Evolutionary conservation across 495 filamentous ascomycete genomes (phyloP), one percentile per base, ranked within the genome.

Genomic region (Hypoxylon fuscum): DNA sequence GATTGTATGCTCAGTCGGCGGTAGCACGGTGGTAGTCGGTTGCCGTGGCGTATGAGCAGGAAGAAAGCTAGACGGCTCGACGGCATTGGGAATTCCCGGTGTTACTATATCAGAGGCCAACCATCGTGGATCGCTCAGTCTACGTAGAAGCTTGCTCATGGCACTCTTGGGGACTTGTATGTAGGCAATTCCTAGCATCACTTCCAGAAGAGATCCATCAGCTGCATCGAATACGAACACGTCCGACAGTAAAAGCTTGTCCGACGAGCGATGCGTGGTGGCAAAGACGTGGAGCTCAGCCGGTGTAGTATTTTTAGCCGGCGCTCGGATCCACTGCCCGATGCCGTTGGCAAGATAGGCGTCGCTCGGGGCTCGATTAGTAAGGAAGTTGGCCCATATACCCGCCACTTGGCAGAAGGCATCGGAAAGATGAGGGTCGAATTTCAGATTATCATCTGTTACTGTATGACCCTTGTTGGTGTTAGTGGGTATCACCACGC

Each of bases 381-480:
- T 80, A 76, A 85, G 79, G 47, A 72, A 77, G 45, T 83, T 85
- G 6, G 81, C 75, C 69, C 68, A 83, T 8, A 85, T 70, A 0
- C 81, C 79, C 8, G 59, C 81, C 0, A 83, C 74, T 45, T 85
- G 83, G 45, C 75, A 71, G 55, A 85, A 84, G 15, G 43, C 37
- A 29, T 59, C 55, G 51, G 62, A 55, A 50, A 69, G 64, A 1
- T 54, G 54, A 58, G 57, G 56, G 46, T 64, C 46, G 10, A 43
- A 51, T 21, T 0, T 76, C 69, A 23, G 74, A 7, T n/a, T n/a
- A 3, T n/a, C 21, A 3, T 62, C 51, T 12, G n/a, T 31, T 57
- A 18, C 32, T 12, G 21, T 45, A 22, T 51, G 17, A 18, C 52
- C 51, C 57, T 5, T 31, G 41, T 66, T 61, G 3, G 42, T 38